A percentile compares a stretch with the other conserved stretches of the same genome.
phyloP scores from a whole-genome alignment of 108 stramenopile genomes.

The Cyclotella cryptica region DNA sequence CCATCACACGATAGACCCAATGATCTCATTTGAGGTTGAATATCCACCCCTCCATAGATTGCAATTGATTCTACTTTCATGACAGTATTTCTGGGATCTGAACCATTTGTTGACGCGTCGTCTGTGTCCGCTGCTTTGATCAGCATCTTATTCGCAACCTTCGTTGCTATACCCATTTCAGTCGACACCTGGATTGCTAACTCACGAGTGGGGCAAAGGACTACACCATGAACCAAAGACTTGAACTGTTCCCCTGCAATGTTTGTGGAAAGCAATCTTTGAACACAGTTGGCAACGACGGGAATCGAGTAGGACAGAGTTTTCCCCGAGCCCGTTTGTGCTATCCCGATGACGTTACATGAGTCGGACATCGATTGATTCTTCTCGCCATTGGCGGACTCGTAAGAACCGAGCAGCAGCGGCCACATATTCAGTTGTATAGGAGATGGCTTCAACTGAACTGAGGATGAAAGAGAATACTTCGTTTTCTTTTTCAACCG shows the following conservation, averaged over 20 bases:
- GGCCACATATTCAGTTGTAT: constrained; percentile 79
- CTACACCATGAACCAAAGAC: constrained; percentile 40
- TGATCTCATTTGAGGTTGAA: constrained; percentile 46
- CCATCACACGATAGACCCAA: constrained; percentile 7
- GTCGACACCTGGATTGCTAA: constrained; percentile 67
- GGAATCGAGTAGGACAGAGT: constrained; percentile 72
- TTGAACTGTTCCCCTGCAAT: not conserved
- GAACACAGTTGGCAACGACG: constrained; percentile 30
- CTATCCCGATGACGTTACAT: constrained; percentile 63
- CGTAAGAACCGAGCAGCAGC: constrained; percentile 37
- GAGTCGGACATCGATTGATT: not conserved
- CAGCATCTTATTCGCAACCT: constrained; percentile 50
- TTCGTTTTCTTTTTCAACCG: constrained; percentile 11
- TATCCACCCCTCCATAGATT: constrained; percentile 68
- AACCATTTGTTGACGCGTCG: not conserved
- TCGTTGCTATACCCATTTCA: constrained; percentile 37
- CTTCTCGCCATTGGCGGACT: not conserved
- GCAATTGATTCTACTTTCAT: constrained; percentile 33
- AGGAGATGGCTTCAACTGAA: constrained; percentile 48
- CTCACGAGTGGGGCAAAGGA: constrained; percentile 81
- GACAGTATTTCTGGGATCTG: not conserved
- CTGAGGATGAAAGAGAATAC: not conserved
- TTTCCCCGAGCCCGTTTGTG: constrained; percentile 74
- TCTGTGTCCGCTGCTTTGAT: constrained; percentile 5
- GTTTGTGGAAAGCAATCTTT: constrained; percentile 7